phyloP scores from a whole-genome alignment of 2,329 filamentous ascomycete genomes.

The Colletotrichum plurivorum region DNA sequence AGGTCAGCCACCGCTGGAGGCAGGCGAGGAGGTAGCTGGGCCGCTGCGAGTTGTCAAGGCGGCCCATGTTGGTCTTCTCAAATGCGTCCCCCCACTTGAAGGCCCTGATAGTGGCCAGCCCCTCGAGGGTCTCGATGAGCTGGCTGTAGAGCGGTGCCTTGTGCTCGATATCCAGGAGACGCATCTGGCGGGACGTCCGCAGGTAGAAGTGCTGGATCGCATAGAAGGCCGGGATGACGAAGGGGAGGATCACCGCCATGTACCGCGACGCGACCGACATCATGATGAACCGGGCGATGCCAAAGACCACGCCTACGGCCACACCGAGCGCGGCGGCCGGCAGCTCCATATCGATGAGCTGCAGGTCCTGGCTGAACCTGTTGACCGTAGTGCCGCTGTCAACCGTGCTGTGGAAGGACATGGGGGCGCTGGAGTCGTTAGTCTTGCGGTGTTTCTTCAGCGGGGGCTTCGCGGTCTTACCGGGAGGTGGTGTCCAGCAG shows the following conservation, averaged over 20 bases:
- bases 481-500: slow-evolving; percentile 45
- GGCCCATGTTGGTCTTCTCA: slow-evolving; percentile 53
- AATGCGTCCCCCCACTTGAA: slow-evolving; percentile 62
- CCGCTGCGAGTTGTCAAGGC: slow-evolving; percentile 63
- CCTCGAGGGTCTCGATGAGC: slow-evolving; percentile 60
- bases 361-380: slow-evolving; percentile 43
- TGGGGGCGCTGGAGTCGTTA: slow-evolving; percentile 30
- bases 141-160: slow-evolving; percentile 54
- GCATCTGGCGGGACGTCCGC: slow-evolving; percentile 54
- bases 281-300: slow-evolving; percentile 39
- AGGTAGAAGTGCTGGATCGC: slow-evolving; percentile 51
- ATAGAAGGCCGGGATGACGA: slow-evolving; percentile 47
- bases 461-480: slow-evolving; percentile 18
- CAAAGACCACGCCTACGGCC: slow-evolving; percentile 33
- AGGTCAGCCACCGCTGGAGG: slow-evolving; percentile 65
- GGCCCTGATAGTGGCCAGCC: slow-evolving; percentile 62
- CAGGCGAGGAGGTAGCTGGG: slow-evolving; percentile 66
- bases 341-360: slow-evolving; percentile 44
- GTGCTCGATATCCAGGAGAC: slow-evolving; percentile 53
- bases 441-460: neutral
- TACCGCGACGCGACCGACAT: slow-evolving; percentile 49
- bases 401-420: slow-evolving; percentile 41
- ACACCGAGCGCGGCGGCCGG: slow-evolving; percentile 42
- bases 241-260: slow-evolving; percentile 49
- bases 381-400: slow-evolving; percentile 44